phyloP scores from a whole-genome alignment of 805 yeast genomes.

The Wickerhamiella sergipiensis region DNA sequence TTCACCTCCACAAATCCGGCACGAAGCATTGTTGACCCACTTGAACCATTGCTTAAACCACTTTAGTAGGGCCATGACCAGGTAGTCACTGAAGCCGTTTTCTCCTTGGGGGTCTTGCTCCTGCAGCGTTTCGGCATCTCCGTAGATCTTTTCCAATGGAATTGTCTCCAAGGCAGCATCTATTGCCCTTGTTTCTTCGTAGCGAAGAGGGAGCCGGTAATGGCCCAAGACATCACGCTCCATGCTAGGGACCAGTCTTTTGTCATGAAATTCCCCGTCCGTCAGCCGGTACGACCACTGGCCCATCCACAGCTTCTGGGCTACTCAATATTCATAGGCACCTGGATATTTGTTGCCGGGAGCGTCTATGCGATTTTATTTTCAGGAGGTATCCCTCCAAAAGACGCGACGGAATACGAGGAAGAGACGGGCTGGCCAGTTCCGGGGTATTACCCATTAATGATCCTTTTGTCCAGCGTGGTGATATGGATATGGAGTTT shows the following conservation, averaged over 20 bases:
- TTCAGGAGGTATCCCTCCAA: neutral
- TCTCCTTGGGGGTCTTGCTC: conserved; percentile 19
- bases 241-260: neutral
- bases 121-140: conserved; percentile 37
- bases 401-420: conserved; percentile 12
- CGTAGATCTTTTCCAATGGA: conserved; percentile 44
- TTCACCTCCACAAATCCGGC: conserved; percentile 39
- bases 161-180: conserved; percentile 50
- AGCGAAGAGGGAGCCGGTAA: conserved; percentile 12
- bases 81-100: conserved; percentile 39
- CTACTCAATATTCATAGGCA: conserved; percentile 1
- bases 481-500: conserved; percentile 56
- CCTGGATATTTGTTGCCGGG: conserved; percentile 8
- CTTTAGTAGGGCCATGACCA: conserved; percentile 41
- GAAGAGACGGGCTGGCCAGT: conserved; percentile 27
- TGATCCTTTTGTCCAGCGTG: conserved; percentile 25
- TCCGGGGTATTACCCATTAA: conserved; percentile 26
- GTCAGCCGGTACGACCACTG: conserved; percentile 1
- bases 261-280: neutral
- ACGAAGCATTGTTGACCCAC: conserved; percentile 68
- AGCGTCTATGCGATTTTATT: conserved; percentile 6
- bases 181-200: conserved; percentile 32
- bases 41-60: conserved; percentile 73
- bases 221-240: neutral
- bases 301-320: conserved; percentile 5